phyloP scores from a whole-genome alignment of 257 asterid genomes.

The Jacaranda copaia region DNA sequence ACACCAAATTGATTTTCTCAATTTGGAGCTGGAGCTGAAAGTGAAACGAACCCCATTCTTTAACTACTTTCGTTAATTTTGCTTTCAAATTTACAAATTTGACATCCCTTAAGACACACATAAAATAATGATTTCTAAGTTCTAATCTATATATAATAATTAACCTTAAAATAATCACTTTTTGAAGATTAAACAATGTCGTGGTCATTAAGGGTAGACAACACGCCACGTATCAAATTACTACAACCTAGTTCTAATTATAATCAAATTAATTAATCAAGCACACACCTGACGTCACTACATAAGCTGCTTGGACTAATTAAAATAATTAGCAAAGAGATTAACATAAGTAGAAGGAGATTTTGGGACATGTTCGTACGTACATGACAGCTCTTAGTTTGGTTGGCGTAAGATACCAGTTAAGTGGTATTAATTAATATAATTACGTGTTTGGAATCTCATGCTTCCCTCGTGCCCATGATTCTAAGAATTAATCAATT shows the following conservation, averaged over 20 bases:
- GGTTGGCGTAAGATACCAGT: constrained; percentile 25
- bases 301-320: neutral
- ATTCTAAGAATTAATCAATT: constrained; percentile 11
- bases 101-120: neutral
- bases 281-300: constrained; percentile 17
- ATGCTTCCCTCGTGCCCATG: neutral
- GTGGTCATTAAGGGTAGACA: neutral
- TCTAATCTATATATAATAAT: neutral
- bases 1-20: constrained; percentile 7
- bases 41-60: neutral
- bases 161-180: constrained; percentile 10
- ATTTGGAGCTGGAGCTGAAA: constrained; percentile 23
- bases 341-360: neutral
- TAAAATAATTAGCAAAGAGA: neutral
- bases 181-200: neutral
- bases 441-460: constrained; percentile 22
- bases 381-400: constrained; percentile 11
- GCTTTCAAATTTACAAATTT: neutral
- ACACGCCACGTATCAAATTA: neutral
- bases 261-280: no score
- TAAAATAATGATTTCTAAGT: no score
- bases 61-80: neutral
- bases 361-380: neutral
- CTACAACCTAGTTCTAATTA: neutral
- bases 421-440: neutral